phyloP scores from a whole-genome alignment of 352 stramenopile genomes.

The Pythium vanterpoolii region DNA sequence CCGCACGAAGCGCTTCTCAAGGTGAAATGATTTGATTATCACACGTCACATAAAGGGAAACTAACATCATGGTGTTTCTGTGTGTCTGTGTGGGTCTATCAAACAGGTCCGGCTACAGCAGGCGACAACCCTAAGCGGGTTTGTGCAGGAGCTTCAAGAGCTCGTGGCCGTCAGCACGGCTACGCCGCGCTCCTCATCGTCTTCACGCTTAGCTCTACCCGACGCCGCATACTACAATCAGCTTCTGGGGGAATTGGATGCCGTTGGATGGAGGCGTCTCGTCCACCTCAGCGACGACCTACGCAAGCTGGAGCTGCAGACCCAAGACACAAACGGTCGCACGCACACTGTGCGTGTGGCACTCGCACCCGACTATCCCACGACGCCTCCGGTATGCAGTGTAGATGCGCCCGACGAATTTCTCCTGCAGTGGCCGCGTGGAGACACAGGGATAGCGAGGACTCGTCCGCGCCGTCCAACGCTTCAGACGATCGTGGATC shows the following conservation, averaged over 20 bases:
- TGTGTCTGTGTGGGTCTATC: too few species aligned
- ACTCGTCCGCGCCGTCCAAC: not conserved
- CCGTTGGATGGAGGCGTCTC: constrained; percentile 57
- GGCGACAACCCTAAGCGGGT: constrained; percentile 46
- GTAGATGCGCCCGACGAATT: constrained; percentile 62
- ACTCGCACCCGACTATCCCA: constrained; percentile 41
- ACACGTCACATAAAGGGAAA: not conserved
- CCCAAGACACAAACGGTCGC: constrained; percentile 34
- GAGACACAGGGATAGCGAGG: not conserved
- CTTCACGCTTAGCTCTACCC: constrained; percentile 25
- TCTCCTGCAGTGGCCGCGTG: constrained; percentile 30
- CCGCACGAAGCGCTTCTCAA: constrained; percentile 45
- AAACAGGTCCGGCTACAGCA: constrained; percentile 47
- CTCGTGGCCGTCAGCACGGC: constrained; percentile 51
- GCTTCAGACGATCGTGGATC: constrained; percentile 26
- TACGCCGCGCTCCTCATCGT: constrained; percentile 3
- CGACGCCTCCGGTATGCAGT: constrained; percentile 27
- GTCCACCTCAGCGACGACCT: constrained; percentile 59
- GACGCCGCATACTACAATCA: constrained; percentile 53
- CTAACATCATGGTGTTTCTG: not conserved
- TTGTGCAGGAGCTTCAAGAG: constrained; percentile 56
- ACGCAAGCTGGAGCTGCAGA: constrained; percentile 47
- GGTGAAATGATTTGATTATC: too few species aligned
- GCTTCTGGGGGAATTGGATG: constrained; percentile 58
- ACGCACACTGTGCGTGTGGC: constrained; percentile 41